These are phyloP conservation scores for Pseudogymnoascus sp. DNA, from an alignment of 2,329 filamentous ascomycete species.

Conservation along the genomic window DNA sequence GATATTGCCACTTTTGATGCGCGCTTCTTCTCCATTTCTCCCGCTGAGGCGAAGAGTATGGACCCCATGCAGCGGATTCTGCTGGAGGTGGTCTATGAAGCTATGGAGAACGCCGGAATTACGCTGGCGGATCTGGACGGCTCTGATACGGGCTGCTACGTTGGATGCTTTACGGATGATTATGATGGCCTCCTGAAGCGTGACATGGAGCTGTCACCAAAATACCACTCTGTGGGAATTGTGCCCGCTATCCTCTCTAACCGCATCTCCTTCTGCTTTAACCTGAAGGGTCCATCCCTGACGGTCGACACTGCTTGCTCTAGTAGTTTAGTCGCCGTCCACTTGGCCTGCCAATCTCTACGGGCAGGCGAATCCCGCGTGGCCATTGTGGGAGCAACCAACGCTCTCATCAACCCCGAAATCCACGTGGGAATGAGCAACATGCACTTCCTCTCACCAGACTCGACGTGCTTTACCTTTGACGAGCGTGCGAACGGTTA, in stretches of 20 bases:
- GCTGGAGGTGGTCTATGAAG: conserved; percentile 23
- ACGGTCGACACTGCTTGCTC: conserved; percentile 18
- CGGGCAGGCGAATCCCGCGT: conserved; percentile 25
- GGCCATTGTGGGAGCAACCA: conserved; percentile 10
- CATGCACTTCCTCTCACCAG: conserved; percentile 25
- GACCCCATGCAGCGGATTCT: conserved; percentile 27
- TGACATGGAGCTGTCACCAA: conserved; percentile 20
- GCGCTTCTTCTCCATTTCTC: conserved; percentile 16
- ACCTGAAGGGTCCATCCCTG: conserved; percentile 13
- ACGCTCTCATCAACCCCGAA: conserved; percentile 18
- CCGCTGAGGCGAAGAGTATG: conserved; percentile 22
- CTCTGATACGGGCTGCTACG: background rate
- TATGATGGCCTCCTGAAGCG: conserved; percentile 10
- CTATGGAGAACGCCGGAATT: conserved; percentile 23
- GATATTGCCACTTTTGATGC: conserved; percentile 18
- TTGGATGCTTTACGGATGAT: background rate
- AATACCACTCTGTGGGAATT: conserved; percentile 8
- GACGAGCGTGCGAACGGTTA: conserved; percentile 38
- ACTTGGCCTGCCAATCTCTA: conserved; percentile 38
- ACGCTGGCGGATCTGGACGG: conserved; percentile 11
- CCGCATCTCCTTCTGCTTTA: conserved; percentile 21
- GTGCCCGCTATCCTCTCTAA: conserved; percentile 13
- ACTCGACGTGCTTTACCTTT: conserved; percentile 28
- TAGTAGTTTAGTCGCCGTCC: conserved; percentile 43
- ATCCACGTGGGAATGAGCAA: conserved; percentile 24